Conservation (phyloP, 2,329 filamentous ascomycete species). For the Cercospora sp. region DNA sequence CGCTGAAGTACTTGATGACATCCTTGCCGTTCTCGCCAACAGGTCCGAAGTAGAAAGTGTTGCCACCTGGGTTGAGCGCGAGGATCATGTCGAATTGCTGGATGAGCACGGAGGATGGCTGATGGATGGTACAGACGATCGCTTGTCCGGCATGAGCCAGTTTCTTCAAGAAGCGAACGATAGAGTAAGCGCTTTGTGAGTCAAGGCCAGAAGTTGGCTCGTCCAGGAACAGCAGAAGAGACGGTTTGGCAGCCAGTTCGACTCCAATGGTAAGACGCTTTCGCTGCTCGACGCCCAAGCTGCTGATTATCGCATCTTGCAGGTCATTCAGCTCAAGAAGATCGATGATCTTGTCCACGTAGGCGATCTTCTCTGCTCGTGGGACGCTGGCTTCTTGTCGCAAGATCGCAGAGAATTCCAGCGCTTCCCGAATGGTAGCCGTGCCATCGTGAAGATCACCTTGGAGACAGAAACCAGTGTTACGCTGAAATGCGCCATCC, state of each 20-base stretch:
- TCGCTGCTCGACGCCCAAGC: conserved; percentile 67
- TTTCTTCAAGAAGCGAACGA: conserved; percentile 68
- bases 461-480: conserved; percentile 71
- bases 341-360: conserved; percentile 66
- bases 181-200: conserved; percentile 67
- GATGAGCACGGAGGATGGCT: conserved; percentile 67
- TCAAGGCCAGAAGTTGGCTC: conserved; percentile 72
- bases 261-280: conserved; percentile 74
- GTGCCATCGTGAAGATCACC: conserved; percentile 70
- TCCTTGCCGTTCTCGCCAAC: conserved; percentile 66
- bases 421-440: conserved; percentile 65
- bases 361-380: conserved; percentile 62
- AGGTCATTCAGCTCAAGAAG: conserved; percentile 65
- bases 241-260: conserved; percentile 69
- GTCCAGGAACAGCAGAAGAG: conserved; percentile 67
- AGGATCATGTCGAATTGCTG: conserved; percentile 74
- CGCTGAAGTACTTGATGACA: conserved; percentile 67
- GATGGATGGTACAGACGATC: conserved; percentile 73
- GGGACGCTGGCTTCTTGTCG: conserved; percentile 59
- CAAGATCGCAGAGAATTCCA: conserved; percentile 68
- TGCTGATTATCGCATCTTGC: conserved; percentile 65
- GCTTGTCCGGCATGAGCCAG: conserved; percentile 66
- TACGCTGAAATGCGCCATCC: conserved; percentile 64
- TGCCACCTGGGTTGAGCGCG: conserved; percentile 66
- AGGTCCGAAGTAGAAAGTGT: conserved; percentile 72